Evolutionary conservation across 192 early-diverging fungal genomes (phyloP).

Genomic region (Allomyces arbusculus): DNA sequence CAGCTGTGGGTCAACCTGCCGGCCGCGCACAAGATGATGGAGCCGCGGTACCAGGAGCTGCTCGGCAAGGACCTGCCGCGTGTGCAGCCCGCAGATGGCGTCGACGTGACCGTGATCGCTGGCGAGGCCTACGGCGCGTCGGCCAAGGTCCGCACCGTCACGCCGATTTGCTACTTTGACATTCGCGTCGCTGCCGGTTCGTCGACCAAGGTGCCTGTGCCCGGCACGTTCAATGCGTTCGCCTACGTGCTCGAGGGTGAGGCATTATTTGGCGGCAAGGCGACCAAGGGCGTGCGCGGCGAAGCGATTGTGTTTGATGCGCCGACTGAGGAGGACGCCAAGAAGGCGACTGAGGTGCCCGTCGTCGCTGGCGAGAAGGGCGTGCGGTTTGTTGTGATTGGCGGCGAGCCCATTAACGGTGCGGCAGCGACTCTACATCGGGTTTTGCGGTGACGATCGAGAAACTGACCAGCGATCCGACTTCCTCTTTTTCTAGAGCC

Average conservation of each 20-base stretch:
- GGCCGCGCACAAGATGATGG: conserved; percentile 28
- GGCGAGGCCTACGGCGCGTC: conserved; percentile 11
- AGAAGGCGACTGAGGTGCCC: conserved; percentile 7
- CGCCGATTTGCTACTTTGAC: conserved; percentile 15
- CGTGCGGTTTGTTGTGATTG: conserved; percentile 18
- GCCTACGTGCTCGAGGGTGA: conserved; percentile 11
- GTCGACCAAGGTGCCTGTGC: conserved; percentile 9
- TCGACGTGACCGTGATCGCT: conserved; percentile 10
- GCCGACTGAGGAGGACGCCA: conserved; percentile 8
- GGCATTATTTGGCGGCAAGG: conserved; percentile 8
- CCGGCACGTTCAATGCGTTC: conserved; percentile 11
- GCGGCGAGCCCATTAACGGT: conserved; percentile 22
- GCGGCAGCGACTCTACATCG: not conserved
- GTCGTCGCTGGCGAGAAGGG: conserved; percentile 11
- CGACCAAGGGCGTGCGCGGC: conserved; percentile 2
- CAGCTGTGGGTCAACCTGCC: conserved; percentile 57
- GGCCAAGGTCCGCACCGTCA: conserved; percentile 6
- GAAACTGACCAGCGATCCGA: no score
- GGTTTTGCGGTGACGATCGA: no score
- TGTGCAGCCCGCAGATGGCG: conserved; percentile 3
- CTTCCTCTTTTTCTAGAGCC: conserved; percentile 7
- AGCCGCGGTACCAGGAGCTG: conserved; percentile 22
- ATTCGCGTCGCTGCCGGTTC: conserved; percentile 8
- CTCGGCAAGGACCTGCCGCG: conserved; percentile 14
- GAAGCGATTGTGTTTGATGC: conserved; percentile 9